Percentiles rank a stretch among this genome's conserved stretches.
These are phyloP conservation scores for Pseudopyrenochaeta lycopersici DNA, from an alignment of 2,329 filamentous ascomycete genomes.

Conservation along the genomic window DNA sequence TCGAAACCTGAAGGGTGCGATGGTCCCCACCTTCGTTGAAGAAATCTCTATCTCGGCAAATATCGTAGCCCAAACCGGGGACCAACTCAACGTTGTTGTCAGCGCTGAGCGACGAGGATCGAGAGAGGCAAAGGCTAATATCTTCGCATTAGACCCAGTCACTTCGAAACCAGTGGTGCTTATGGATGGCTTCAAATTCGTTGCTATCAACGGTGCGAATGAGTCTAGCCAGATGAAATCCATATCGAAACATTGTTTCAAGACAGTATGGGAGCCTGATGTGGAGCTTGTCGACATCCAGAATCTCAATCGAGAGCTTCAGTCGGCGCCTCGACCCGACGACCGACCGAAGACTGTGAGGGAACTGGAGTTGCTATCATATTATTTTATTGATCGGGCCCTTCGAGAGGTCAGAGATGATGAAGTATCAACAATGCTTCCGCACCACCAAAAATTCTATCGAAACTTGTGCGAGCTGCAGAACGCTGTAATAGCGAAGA, in stretches of 20 bases:
- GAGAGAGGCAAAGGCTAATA: slow-evolving; percentile 13
- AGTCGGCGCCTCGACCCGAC: slow-evolving; percentile 11
- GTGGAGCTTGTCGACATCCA: slow-evolving; percentile 13
- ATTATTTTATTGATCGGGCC: slow-evolving; percentile 18
- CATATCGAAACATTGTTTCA: slow-evolving; percentile 13
- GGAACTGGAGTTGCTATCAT: slow-evolving; percentile 19
- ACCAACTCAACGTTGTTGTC: slow-evolving; percentile 13
- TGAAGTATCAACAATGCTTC: slow-evolving; percentile 12
- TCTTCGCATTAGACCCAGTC: slow-evolving; percentile 14
- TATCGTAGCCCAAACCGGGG: slow-evolving; percentile 11
- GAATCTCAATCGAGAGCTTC: slow-evolving; percentile 12
- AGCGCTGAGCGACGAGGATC: neutral
- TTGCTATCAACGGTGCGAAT: slow-evolving; percentile 9
- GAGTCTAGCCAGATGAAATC: neutral
- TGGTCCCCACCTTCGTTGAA: slow-evolving; percentile 20
- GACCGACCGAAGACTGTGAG: slow-evolving; percentile 12
- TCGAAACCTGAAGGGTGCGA: slow-evolving; percentile 6
- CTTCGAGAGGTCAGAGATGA: slow-evolving; percentile 5
- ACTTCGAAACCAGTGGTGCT: slow-evolving; percentile 13
- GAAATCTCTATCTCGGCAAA: slow-evolving; percentile 17
- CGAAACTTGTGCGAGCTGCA: slow-evolving; percentile 10
- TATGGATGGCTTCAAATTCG: slow-evolving; percentile 23
- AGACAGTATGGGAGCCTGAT: slow-evolving; percentile 20
- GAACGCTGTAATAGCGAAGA: slow-evolving; percentile 3
- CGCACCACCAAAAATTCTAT: slow-evolving; percentile 21